Evolutionary conservation across 2,329 filamentous ascomycete genomes (phyloP).

Genomic region (Aspergillus vadensis): DNA sequence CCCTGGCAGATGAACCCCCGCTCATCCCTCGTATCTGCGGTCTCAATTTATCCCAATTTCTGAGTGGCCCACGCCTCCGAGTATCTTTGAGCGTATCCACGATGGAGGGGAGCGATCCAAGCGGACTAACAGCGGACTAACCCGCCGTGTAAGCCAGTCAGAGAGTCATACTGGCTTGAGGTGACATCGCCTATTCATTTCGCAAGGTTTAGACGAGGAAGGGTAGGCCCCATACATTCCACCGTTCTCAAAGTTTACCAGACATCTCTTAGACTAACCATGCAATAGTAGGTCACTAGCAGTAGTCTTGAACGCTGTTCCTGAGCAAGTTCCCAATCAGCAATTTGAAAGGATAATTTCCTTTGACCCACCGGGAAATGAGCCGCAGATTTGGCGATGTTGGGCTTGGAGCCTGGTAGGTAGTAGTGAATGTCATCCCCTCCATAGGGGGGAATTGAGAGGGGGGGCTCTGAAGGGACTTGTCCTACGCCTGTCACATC

Average conservation of each 20-base stretch:
- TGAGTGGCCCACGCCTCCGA: neutral
- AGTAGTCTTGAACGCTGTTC: neutral
- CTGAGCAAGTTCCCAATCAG: neutral
- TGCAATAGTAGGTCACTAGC: neutral
- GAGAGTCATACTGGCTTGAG: neutral
- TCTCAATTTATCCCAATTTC: neutral
- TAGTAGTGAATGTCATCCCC: neutral
- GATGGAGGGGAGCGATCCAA: constrained; percentile 1
- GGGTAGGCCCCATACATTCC: constrained; percentile 6
- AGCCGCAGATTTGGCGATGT: constrained; percentile 10
- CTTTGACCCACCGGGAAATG: constrained; percentile 9
- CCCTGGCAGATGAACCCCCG: neutral
- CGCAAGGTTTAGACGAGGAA: neutral
- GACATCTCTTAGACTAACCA: neutral
- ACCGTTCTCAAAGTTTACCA: constrained; percentile 3
- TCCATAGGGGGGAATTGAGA: constrained; percentile 7
- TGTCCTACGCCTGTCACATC: neutral
- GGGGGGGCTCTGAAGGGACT: neutral
- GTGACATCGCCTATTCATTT: constrained; percentile 6
- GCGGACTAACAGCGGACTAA: constrained; percentile 1
- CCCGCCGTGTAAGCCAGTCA: neutral
- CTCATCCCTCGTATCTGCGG: constrained; percentile 2
- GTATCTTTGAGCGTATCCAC: neutral
- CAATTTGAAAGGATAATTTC: constrained; percentile 1
- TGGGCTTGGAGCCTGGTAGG: constrained; percentile 1